phyloP scores from a whole-genome alignment of 805 yeast species.

The Pichia kluyveri region DNA sequence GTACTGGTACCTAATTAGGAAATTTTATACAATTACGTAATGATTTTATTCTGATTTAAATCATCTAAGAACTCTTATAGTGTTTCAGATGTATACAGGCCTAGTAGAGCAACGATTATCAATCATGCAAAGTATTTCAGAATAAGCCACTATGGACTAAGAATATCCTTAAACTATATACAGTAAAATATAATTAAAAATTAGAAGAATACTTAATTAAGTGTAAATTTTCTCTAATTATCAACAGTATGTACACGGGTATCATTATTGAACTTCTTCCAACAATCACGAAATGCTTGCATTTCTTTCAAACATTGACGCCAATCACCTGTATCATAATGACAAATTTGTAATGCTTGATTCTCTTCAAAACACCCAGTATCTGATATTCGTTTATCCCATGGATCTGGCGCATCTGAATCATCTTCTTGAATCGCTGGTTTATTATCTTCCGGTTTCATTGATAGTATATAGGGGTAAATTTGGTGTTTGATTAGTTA shows the following conservation, averaged over 20 bases:
- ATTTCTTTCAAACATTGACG: conserved; percentile 57
- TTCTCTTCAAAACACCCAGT: conserved; percentile 78
- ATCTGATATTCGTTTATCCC: conserved; percentile 65
- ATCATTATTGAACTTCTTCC: conserved; percentile 32
- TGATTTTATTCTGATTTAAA: no score
- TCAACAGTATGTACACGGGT: conserved; percentile 30
- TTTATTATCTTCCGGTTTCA: neutral
- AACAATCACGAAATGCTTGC: conserved; percentile 34
- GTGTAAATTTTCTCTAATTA: neutral
- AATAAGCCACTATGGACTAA: no score
- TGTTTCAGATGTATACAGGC: no score
- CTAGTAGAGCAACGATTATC: no score
- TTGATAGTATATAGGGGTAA: neutral
- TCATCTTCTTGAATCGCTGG: neutral
- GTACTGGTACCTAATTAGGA: neutral
- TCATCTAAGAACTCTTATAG: no score
- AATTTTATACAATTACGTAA: neutral
- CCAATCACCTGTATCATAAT: conserved; percentile 80
- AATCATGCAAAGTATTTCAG: no score
- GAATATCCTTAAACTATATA: neutral
- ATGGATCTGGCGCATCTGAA: conserved; percentile 45
- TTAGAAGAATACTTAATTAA: no score
- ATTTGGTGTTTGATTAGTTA: no score
- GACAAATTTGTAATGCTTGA: conserved; percentile 61
- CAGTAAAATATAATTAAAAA: neutral